Evolutionary conservation across 805 yeast species (phyloP).

Genomic region (Candida oleophila): DNA sequence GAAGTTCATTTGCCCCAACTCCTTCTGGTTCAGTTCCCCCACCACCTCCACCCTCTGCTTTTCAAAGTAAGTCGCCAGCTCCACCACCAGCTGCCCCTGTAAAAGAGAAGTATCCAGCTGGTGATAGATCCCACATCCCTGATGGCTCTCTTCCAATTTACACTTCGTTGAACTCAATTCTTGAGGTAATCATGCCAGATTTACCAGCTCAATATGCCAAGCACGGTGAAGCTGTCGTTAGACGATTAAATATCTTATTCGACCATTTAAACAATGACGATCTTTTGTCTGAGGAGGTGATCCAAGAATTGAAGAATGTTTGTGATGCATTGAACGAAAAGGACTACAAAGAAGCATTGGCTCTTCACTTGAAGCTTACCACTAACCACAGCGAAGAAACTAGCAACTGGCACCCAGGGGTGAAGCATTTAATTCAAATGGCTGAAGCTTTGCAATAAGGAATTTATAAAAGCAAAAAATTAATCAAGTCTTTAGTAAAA

Average conservation of each 20-base stretch:
- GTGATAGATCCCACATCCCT: constrained; percentile 70
- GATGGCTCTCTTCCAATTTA: constrained; percentile 56
- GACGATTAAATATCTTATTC: constrained; percentile 72
- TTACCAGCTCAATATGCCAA: constrained; percentile 72
- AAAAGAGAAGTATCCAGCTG: constrained; percentile 47
- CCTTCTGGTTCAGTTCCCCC: constrained; percentile 17
- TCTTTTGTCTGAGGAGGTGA: constrained; percentile 55
- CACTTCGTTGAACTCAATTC: constrained; percentile 51
- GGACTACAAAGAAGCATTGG: constrained; percentile 60
- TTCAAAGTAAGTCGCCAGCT: constrained; percentile 18
- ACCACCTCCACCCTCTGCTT: constrained; percentile 27
- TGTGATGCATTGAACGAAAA: constrained; percentile 48
- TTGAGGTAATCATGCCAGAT: constrained; percentile 64
- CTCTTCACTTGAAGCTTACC: constrained; percentile 56
- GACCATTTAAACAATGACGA: constrained; percentile 77
- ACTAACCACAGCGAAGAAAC: constrained; percentile 67
- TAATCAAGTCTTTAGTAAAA: neutral
- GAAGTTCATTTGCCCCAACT: constrained; percentile 1
- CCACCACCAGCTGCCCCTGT: constrained; percentile 20
- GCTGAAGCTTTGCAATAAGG: constrained; percentile 37
- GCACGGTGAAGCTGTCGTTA: constrained; percentile 78
- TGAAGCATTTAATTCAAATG: constrained; percentile 82
- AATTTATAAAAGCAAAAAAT: neutral
- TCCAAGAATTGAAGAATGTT: constrained; percentile 52
- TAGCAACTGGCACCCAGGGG: constrained; percentile 92